These are phyloP conservation scores for Rickenella mellea DNA, from an alignment of 768 basidiomycete species.

Conservation along the genomic window DNA sequence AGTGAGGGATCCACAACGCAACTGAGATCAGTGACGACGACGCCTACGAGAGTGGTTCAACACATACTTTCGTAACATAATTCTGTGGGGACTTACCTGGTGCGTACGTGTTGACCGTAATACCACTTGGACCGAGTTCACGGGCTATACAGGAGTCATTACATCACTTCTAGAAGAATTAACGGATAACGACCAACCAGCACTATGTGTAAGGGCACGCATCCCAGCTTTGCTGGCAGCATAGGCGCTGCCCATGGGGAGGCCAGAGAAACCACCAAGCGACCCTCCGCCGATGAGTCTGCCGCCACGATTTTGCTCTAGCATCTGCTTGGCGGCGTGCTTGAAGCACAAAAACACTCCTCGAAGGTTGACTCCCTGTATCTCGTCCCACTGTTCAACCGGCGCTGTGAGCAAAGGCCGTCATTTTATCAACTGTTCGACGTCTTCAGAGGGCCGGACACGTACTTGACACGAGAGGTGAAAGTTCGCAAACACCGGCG, in stretches of 20 bases:
- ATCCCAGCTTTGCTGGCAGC: conserved; percentile 14
- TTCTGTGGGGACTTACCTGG: no score
- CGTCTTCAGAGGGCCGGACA: no score
- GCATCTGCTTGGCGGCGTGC: conserved; percentile 6
- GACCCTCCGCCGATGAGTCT: conserved; percentile 5
- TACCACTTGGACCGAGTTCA: conserved; percentile 12
- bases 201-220: conserved; percentile 14
- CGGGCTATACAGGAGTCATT: conserved; percentile 9
- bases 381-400: conserved; percentile 5
- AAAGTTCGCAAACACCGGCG: conserved; percentile 10
- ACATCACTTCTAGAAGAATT: no score
- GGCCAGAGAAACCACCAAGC: not conserved
- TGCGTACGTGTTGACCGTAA: conserved; percentile 19
- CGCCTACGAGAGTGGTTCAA: no score
- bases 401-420: conserved; percentile 2
- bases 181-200: no score
- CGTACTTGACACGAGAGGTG: conserved; percentile 4
- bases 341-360: conserved; percentile 6
- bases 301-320: conserved; percentile 6
- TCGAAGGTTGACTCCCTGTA: conserved; percentile 4
- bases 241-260: conserved; percentile 5
- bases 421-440: not conserved
- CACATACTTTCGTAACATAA: no score
- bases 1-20: no score
- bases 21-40: no score